phyloP scores from a whole-genome alignment of 2,329 filamentous ascomycete genomes.

The Didymella exigua region DNA sequence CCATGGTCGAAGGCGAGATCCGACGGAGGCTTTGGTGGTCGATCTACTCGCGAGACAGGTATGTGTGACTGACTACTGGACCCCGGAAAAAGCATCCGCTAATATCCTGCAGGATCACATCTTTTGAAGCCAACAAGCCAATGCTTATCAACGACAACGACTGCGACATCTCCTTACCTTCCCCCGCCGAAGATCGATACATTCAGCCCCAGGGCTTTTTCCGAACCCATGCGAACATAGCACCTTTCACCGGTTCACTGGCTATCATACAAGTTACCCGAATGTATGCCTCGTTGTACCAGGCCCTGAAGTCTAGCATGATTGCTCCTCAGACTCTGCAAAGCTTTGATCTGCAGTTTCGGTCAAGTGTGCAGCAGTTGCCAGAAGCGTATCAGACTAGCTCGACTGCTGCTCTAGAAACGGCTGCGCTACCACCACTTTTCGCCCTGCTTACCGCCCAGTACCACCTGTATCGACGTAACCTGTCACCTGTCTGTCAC shows the following conservation, averaged over 20 bases:
- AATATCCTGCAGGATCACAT: constrained; percentile 62
- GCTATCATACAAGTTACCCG: constrained; percentile 82
- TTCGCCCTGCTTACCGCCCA: constrained; percentile 81
- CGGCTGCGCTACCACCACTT: constrained; percentile 74
- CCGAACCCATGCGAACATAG: constrained; percentile 44
- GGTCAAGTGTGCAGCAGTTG: constrained; percentile 73
- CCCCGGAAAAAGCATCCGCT: background rate
- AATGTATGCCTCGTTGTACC: constrained; percentile 74
- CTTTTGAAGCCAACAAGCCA: constrained; percentile 80
- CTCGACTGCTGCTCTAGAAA: constrained; percentile 71
- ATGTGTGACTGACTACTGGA: constrained; percentile 32
- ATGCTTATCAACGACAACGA: constrained; percentile 85
- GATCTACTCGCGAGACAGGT: constrained; percentile 87
- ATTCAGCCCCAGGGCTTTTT: constrained; percentile 62
- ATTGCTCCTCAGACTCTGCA: constrained; percentile 71
- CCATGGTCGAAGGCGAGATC: constrained; percentile 81
- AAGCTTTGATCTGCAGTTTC: constrained; percentile 83
- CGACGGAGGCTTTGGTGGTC: constrained; percentile 91
- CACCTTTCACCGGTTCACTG: constrained; percentile 71
- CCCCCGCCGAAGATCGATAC: constrained; percentile 79
- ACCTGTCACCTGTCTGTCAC: constrained; percentile 75
- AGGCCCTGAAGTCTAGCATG: constrained; percentile 67
- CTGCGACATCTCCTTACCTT: constrained; percentile 82
- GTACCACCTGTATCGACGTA: constrained; percentile 87
- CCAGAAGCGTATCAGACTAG: constrained; percentile 74